phyloP scores from a whole-genome alignment of 768 basidiomycete genomes.

The Lentinula sp. region DNA sequence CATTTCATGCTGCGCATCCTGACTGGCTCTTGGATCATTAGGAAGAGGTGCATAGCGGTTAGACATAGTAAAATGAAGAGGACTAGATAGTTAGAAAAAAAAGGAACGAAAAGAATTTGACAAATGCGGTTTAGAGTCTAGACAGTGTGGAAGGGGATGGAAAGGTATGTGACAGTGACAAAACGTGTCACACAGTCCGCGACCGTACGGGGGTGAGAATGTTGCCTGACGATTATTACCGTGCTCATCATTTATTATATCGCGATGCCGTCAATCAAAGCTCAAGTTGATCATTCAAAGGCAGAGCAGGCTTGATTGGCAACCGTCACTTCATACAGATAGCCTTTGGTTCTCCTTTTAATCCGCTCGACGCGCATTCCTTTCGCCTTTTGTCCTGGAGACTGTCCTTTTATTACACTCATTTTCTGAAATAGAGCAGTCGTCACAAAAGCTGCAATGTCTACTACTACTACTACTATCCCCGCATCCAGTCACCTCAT shows the following conservation, averaged over 20 bases:
- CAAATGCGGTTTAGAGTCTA: not conserved
- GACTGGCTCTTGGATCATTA: slow-evolving; percentile 41
- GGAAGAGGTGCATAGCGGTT: slow-evolving; percentile 67
- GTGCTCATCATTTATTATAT: not conserved
- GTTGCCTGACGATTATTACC: too few relatives aligned
- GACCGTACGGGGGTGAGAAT: not conserved
- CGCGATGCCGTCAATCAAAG: not conserved
- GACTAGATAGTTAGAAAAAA: not conserved
- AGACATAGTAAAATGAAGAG: slow-evolving; percentile 26
- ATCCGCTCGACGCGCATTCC: not conserved
- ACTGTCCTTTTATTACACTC: not conserved
- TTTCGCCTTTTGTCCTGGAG: not conserved
- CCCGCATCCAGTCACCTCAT: not conserved
- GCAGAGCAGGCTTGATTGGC: not conserved
- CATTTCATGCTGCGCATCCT: slow-evolving; percentile 54
- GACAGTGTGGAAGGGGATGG: not conserved
- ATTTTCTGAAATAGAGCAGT: not conserved
- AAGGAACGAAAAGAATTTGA: not conserved
- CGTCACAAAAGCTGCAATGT: not conserved
- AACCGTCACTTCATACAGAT: not conserved
- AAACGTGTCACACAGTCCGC: not conserved
- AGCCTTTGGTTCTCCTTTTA: not conserved
- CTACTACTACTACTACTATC: not conserved
- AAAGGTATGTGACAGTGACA: too few relatives aligned
- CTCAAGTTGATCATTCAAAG: not conserved